Evolutionary conservation across 1,284 basidiomycete species (phyloP).

Genomic region (Apiotrichum laibachii): DNA sequence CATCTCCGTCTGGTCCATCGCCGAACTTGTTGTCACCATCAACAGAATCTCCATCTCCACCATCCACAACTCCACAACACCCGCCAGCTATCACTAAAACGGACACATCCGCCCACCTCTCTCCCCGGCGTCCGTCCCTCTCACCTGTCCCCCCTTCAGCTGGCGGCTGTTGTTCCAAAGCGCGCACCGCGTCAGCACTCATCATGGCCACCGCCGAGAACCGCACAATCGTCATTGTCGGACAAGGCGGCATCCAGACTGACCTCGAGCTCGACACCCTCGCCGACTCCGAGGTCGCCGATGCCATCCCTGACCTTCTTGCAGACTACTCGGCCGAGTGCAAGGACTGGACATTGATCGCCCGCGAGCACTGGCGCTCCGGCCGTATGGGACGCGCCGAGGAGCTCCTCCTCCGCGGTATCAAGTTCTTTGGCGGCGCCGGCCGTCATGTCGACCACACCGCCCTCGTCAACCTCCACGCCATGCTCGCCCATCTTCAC

Average conservation of each 20-base stretch:
- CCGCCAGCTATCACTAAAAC: too few species aligned
- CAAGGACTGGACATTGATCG: constrained; percentile 50
- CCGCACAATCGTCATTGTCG: constrained; percentile 34
- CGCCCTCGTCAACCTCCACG: constrained; percentile 61
- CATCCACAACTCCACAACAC: too few species aligned
- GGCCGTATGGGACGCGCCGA: constrained; percentile 41
- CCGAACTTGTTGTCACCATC: not conserved
- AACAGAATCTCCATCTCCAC: not conserved
- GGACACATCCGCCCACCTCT: too few species aligned
- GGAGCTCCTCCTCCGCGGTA: constrained; percentile 43
- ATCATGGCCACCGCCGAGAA: constrained; percentile 23
- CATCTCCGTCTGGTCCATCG: too few species aligned
- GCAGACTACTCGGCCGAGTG: constrained; percentile 46
- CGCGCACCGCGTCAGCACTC: not conserved
- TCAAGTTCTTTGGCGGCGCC: constrained; percentile 36
- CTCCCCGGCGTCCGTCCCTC: not conserved
- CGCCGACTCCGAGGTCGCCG: constrained; percentile 41
- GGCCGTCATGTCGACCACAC: constrained; percentile 50
- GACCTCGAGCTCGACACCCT: constrained; percentile 51
- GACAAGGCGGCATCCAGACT: constrained; percentile 44
- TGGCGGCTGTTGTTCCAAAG: not conserved
- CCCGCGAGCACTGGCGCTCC: constrained; percentile 49
- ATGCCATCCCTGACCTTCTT: constrained; percentile 47
- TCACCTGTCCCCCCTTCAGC: not conserved
- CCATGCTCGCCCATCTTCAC: constrained; percentile 76